Base-by-base conservation (phyloP, 495 filamentous ascomycete genomes). In the Schizothecium vesticola region DNA sequence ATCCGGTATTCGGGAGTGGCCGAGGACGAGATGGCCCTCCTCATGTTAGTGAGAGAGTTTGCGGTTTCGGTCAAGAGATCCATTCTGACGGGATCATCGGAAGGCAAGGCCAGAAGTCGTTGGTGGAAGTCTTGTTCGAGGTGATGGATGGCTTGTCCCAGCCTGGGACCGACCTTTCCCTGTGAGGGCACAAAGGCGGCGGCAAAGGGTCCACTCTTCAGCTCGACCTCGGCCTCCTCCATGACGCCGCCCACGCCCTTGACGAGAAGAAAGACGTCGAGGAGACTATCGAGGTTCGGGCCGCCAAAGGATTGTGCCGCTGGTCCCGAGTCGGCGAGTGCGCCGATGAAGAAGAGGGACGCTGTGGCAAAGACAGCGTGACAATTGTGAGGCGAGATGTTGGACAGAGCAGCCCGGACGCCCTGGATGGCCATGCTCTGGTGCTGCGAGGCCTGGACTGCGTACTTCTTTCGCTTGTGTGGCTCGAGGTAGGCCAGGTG, bases 291-390 rank as follows among this genome's bases (percentile, higher is more conserved):
- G 21, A 78, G 43, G 2, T 57, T 64, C 11, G 70, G 67, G 3
- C 56, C 59, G n/a, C 36, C 55, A 31, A 12, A 7, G 3, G 23
- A 1, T 22, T 26, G 19, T 0, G 43, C n/a, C 19, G 55, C 19
- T 8, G 67, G 68, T 0, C 62, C 51, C 12, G 67, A 63, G 10
- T 69, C 69, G 4, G 71, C 75, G 3, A 76, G 60, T 0, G 68
- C 66, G 9, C 70, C 64, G 51, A 77, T 69, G 51, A 72, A 76
- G 43, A 77, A 68, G 8, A 77, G 58, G 3, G 70, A 69, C 1
- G 73, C 70, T 3, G 75, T 51, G 33, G 67, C 66, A 24, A 78
- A 74, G 1, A 78, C 24, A 25, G 75, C 73, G 62, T 77, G 74
- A 64, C 73, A 75, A 58, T 78, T 78, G 16, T 70, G 56, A 11